A percentile compares a stretch with the other conserved stretches of the same genome.
phyloP scores from a whole-genome alignment of 2,329 filamentous ascomycete species.

The Leptoxyphium fumago region DNA sequence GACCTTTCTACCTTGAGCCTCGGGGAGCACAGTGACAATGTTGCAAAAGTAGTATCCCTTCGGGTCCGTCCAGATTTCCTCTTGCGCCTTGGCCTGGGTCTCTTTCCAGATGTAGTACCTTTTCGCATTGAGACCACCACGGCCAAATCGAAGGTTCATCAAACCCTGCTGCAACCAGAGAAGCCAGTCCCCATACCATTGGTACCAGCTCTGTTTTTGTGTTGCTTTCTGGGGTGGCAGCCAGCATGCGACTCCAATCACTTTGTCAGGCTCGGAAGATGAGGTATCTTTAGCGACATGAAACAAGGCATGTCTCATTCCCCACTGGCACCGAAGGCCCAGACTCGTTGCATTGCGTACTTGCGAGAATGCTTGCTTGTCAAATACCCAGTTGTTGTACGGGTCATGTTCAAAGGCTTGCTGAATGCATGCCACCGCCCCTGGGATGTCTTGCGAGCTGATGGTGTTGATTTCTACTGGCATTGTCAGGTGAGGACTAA shows the following conservation, averaged over 20 bases:
- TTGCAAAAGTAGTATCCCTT: constrained; percentile 64
- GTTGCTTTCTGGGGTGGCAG: constrained; percentile 37
- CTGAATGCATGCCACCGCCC: constrained; percentile 50
- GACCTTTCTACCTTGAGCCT: constrained; percentile 51
- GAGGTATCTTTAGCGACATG: constrained; percentile 48
- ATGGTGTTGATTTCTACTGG: constrained; percentile 42
- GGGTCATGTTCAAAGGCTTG: constrained; percentile 37
- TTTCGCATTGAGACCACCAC: constrained; percentile 51
- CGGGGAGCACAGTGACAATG: constrained; percentile 53
- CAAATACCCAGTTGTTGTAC: constrained; percentile 20
- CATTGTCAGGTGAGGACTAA: constrained; percentile 12
- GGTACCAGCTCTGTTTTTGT: constrained; percentile 41
- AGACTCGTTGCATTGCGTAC: constrained; percentile 49
- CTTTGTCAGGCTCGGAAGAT: constrained; percentile 26
- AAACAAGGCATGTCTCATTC: constrained; percentile 54
- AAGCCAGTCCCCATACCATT: constrained; percentile 44
- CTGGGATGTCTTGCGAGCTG: constrained; percentile 45
- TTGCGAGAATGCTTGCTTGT: constrained; percentile 33
- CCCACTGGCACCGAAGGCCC: constrained; percentile 52
- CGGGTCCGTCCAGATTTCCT: constrained; percentile 47
- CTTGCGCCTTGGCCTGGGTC: constrained; percentile 47
- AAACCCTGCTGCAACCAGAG: constrained; percentile 50
- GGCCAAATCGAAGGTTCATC: constrained; percentile 54
- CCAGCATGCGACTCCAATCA: constrained; percentile 63
- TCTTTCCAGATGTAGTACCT: constrained; percentile 63